Conservation (phyloP, 352 stramenopile species). For the Globisporangium paddicum region DNA sequence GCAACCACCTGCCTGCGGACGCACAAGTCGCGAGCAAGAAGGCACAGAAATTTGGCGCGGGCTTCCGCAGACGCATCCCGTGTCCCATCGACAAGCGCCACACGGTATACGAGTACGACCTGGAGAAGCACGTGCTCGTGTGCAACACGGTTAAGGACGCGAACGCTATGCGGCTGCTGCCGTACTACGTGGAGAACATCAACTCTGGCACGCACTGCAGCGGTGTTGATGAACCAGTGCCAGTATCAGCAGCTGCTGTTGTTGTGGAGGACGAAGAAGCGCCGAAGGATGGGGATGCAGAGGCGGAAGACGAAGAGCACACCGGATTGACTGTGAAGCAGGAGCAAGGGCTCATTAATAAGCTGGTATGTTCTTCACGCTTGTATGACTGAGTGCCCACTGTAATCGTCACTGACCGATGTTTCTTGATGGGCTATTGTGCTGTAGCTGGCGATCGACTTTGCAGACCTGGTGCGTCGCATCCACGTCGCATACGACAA, state of each 20-base stretch:
- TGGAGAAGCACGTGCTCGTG: conserved; percentile 73
- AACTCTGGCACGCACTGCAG: conserved; percentile 67
- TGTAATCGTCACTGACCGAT: not conserved
- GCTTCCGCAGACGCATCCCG: conserved; percentile 52
- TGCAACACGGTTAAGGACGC: conserved; percentile 78
- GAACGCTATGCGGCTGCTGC: conserved; percentile 45
- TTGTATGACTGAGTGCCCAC: not conserved
- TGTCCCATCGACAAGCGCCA: conserved; percentile 69
- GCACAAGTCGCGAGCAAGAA: conserved; percentile 41
- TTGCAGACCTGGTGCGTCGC: conserved; percentile 39
- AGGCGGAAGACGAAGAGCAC: conserved; percentile 25
- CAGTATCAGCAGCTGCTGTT: too few species aligned
- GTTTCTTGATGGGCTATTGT: too few species aligned
- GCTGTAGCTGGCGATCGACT: conserved; percentile 38
- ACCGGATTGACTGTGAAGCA: conserved; percentile 30
- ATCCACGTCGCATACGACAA: conserved; percentile 47
- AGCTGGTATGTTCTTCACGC: conserved; percentile 27
- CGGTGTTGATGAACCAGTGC: not conserved
- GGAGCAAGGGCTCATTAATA: conserved; percentile 67
- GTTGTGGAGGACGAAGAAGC: conserved; percentile 6
- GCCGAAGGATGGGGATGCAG: not conserved
- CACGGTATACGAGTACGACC: conserved; percentile 74
- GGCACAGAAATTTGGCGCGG: conserved; percentile 57
- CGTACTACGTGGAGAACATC: conserved; percentile 75
- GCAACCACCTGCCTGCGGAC: conserved; percentile 59